Percentiles rank a stretch among this genome's conserved stretches.
phyloP scores from a whole-genome alignment of 148 eudicot species.

The Cornus kousa region DNA sequence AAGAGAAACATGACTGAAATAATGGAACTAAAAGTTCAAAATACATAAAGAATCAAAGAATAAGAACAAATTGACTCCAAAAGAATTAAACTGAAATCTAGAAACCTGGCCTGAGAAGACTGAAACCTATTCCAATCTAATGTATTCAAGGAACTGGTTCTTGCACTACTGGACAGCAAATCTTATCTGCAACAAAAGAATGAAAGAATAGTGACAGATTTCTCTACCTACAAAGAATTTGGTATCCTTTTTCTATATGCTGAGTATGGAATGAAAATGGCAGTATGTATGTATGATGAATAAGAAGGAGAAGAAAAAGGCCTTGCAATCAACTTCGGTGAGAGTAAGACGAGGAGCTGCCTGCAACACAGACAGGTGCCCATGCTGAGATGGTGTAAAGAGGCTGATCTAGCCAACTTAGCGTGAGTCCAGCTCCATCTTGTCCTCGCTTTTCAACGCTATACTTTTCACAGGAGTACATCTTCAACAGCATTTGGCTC shows the following conservation, averaged over 20 bases:
- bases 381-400: constrained; percentile 81
- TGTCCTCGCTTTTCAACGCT: constrained; percentile 42
- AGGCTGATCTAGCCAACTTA: constrained; percentile 84
- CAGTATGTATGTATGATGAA: neutral
- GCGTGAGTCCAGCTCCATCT: constrained; percentile 38
- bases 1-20: neutral
- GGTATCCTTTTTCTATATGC: constrained; percentile 23
- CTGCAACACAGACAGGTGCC: constrained; percentile 44
- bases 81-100: neutral
- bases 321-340: constrained; percentile 33
- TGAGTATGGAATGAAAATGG: neutral
- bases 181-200: constrained; percentile 74
- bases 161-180: neutral
- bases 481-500: constrained; percentile 70
- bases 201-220: constrained; percentile 47
- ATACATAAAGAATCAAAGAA: constrained; percentile 26
- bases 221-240: constrained; percentile 70
- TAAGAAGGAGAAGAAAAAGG: neutral
- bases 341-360: constrained; percentile 55
- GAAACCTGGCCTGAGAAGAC: constrained; percentile 6
- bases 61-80: constrained; percentile 7
- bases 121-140: constrained; percentile 14
- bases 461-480: constrained; percentile 53
- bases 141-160: neutral
- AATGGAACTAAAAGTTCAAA: constrained; percentile 5